phyloP scores from a whole-genome alignment of 306 rosid species.

The Lablab purpureus region DNA sequence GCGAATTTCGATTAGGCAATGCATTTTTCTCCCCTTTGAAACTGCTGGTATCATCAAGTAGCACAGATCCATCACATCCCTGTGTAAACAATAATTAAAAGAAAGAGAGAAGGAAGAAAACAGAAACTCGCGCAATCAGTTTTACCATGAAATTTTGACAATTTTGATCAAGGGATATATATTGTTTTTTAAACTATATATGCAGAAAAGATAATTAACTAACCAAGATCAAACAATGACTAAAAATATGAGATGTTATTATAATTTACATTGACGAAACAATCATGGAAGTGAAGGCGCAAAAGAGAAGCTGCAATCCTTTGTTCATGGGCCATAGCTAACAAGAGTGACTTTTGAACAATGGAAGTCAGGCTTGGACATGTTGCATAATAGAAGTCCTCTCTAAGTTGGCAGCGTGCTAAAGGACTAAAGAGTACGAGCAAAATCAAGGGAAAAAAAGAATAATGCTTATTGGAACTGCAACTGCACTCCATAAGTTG shows the following conservation, averaged over 20 bases:
- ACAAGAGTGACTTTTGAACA: constrained; percentile 54
- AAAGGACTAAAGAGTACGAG: constrained; percentile 51
- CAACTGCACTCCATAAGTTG: constrained; percentile 42
- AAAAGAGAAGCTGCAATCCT: constrained; percentile 82
- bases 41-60: constrained; percentile 72
- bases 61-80: constrained; percentile 78
- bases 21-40: constrained; percentile 72
- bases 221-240: neutral
- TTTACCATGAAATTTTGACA: neutral
- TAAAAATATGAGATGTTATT: neutral
- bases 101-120: neutral
- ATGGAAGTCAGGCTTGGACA: constrained; percentile 59
- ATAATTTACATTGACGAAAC: constrained; percentile 66
- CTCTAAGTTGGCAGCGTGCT: constrained; percentile 62
- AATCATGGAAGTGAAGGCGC: too few relatives aligned
- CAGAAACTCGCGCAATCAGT: neutral
- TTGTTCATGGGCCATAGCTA: constrained; percentile 59
- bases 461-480: constrained; percentile 38
- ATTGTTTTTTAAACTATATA: neutral
- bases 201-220: neutral
- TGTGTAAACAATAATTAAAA: constrained; percentile 12
- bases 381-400: constrained; percentile 56
- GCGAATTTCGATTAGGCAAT: constrained; percentile 59
- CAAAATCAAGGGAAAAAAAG: constrained; percentile 42
- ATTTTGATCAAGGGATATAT: neutral